Evolutionary conservation across 495 filamentous ascomycete genomes (phyloP), one percentile per base, ranked within the genome.

Genomic region (Astrocystis sublimbata): DNA sequence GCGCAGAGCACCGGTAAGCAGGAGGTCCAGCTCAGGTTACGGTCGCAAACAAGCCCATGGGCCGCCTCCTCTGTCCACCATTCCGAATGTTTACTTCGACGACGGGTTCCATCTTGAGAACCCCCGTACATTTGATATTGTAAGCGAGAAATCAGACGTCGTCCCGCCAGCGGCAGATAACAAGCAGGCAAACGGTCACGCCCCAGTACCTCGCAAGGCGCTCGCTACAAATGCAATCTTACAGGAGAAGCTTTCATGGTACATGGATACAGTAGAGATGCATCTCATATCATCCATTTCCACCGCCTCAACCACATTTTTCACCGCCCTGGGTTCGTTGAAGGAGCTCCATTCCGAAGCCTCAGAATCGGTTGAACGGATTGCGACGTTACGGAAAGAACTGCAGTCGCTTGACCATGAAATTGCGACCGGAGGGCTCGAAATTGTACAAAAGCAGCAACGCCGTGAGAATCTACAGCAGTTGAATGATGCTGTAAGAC

Each of bases 181-280:
- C 42, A 79, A 76, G 28, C 70, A 75, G 7, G 73, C 79, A 15
- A 93, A 91, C 76, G 90, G 89, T n/a, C 79, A 80, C 28, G 74
- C 79, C 1, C 61, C 76, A 4, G 85, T 83, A 26, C 88, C 91
- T 31, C 83, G 94, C 43, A 97, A 97, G 73, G 91, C 90, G 15
- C 80, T 98, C 4, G 93, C 96, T 35, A 97, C 92, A 0, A 99
- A 99, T 76, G 94, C 94, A 1, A 98, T 99, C 46, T 76, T 99
- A n/a, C 94, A 99, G 71, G 94, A 99, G 70, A 99, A 99, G 71
- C 81, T 99, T 3, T 97, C 93, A 1, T 99, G 94, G 94, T 99
- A 99, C 68, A 97, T 99, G 94, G 94, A 99, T 71, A 99, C 96
- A 0, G 90, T 99, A 19, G 94, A 99, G 69, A 91, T 98, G 52